Percentiles rank a stretch among this genome's conserved stretches.
Conservation (phyloP, 345 rosid species). For the Luvunga scandens region DNA sequence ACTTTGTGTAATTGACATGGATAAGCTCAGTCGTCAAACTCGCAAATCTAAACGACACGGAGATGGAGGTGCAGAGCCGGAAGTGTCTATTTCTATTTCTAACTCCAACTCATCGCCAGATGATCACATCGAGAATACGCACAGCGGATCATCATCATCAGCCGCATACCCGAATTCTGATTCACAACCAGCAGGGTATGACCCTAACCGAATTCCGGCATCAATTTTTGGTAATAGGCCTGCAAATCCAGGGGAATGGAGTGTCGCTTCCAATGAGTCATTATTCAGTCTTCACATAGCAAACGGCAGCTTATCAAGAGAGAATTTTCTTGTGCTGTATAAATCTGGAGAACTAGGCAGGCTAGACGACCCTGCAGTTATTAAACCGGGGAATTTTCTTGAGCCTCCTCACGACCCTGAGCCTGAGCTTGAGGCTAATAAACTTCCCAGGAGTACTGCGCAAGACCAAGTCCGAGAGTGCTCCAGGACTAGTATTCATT, state of each 20-base stretch:
- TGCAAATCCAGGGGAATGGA: slow-evolving; percentile 60
- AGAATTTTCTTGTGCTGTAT: slow-evolving; percentile 40
- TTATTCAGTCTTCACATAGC: slow-evolving; percentile 78
- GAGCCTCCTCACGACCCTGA: background rate
- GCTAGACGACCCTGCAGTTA: slow-evolving; percentile 39
- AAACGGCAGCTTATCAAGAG: slow-evolving; percentile 52
- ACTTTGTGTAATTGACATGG: background rate
- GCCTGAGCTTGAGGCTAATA: background rate
- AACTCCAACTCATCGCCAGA: too few species aligned
- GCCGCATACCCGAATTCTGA: slow-evolving; percentile 17
- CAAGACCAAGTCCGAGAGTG: background rate
- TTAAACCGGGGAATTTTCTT: background rate
- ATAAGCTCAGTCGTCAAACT: background rate
- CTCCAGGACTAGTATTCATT: background rate
- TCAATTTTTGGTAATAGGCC: slow-evolving; percentile 51
- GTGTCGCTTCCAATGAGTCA: slow-evolving; percentile 83
- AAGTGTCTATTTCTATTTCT: background rate
- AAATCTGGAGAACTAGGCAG: slow-evolving; percentile 57
- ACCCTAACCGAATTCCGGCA: slow-evolving; percentile 69
- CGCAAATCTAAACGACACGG: background rate
- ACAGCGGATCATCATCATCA: background rate
- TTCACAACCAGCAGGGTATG: slow-evolving; percentile 37
- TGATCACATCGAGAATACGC: too few species aligned
- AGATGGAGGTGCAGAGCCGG: background rate
- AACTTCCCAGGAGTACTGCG: background rate